Evolutionary conservation across 2,329 filamentous ascomycete species (phyloP), one percentile per base, ranked within the genome.

Genomic region (Trichoderma sp.): DNA sequence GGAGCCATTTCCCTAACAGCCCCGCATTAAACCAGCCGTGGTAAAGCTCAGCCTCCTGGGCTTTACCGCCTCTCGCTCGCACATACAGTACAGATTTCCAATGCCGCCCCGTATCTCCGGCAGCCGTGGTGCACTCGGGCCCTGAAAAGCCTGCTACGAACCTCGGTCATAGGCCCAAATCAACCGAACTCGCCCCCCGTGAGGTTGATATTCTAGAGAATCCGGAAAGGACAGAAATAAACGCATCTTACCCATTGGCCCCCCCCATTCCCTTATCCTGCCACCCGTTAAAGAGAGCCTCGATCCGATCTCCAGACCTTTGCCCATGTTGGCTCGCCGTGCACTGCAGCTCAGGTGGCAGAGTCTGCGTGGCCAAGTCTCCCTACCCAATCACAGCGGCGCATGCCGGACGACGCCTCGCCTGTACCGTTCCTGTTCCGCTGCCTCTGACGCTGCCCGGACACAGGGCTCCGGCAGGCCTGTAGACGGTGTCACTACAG

Each of bases 301-400:
- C 26, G 26, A 55, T 32, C 14, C 52, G 7, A 14, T n/a, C 32
- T 34, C 24, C 32, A 43, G 46, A 37, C 43, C 21, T 51, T 43
- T 49, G 52, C 39, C 18, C 59, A 54, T 60, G 55, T 59, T 71
- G 43, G 37, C 14, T 56, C 60, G 32, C 52, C 43, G 56, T 34
- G 46, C 60, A 49, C 46, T 28, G 52, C 51, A 52, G 46, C 63
- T 66, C 43, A 65, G 52, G 59, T 69, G 49, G 66, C 72, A 63
- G 43, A 56, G 51, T 68, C 68, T 71, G 69, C 71, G 63, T 49
- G 39, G 61, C 58, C 63, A 56, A 59, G 49, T 58, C 59, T 14
- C 43, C 3, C 55, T 54, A 24, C 52, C 72, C 71, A 72, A 71
- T 73, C 68, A 68, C 58, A 37, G 65, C 59, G 8, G 34, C 52